Conservation (phyloP, 108 stramenopile genomes). For the Skeletonema menzelii region DNA sequence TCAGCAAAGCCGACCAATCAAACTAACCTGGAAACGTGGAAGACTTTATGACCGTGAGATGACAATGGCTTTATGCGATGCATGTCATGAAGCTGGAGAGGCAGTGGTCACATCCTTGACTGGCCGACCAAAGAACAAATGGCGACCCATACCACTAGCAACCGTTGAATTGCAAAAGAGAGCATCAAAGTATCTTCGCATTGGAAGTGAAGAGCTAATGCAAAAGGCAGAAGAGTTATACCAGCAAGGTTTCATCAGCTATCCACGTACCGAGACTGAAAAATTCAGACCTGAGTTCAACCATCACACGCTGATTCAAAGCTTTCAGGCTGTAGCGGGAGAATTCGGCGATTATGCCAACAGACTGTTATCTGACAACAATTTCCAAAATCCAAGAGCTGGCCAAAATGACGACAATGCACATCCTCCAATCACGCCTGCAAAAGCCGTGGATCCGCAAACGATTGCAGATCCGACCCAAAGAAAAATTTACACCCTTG, state of each 20-base stretch:
- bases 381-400: constrained; percentile 80
- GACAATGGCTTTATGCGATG: constrained; percentile 77
- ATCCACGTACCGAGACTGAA: constrained; percentile 98
- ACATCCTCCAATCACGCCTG: constrained; percentile 99
- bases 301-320: constrained; percentile 71
- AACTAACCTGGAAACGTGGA: constrained; percentile 86
- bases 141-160: constrained; percentile 92
- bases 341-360: constrained; percentile 67
- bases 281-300: constrained; percentile 90
- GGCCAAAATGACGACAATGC: constrained; percentile 95
- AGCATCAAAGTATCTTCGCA: constrained; percentile 84
- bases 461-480: constrained; percentile 74
- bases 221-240: constrained; percentile 94
- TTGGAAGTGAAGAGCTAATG: constrained; percentile 93
- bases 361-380: constrained; percentile 58
- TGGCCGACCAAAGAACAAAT: constrained; percentile 84
- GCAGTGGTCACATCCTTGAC: constrained; percentile 76
- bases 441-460: constrained; percentile 86
- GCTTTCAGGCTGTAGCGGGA: constrained; percentile 60
- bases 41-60: constrained; percentile 87
- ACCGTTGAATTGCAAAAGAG: constrained; percentile 98
- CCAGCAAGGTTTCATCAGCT: constrained; percentile 90
- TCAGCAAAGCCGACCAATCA: constrained; percentile 45
- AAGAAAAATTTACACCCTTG: constrained; percentile 84
- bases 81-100: constrained; percentile 81